Percentiles rank a stretch among this genome's conserved stretches.
Conservation (phyloP, 2,329 filamentous ascomycete species). For the Whalleya microplaca region DNA sequence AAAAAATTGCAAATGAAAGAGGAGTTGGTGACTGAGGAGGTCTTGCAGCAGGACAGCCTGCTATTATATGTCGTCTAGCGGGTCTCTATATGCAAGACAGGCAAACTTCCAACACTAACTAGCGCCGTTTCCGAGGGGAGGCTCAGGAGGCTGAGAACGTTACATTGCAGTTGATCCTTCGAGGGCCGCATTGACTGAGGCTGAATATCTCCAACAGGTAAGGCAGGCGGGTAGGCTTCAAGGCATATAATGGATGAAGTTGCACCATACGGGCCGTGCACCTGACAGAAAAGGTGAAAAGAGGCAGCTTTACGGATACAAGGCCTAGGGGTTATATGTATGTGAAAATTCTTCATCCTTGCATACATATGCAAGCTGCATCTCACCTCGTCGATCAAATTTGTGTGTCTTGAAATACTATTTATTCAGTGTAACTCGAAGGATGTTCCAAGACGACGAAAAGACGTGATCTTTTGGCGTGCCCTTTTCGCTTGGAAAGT, state of each 20-base stretch:
- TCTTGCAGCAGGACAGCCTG: conserved; percentile 10
- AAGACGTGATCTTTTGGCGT: not conserved
- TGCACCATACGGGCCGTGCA: too few relatives aligned
- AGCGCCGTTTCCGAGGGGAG: conserved; percentile 19
- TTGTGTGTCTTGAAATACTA: conserved; percentile 2
- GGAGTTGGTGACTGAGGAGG: conserved; percentile 1
- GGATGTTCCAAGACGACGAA: not conserved
- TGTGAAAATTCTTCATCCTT: not conserved
- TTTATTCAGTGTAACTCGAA: not conserved
- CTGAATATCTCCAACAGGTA: conserved; percentile 7
- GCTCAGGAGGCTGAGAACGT: conserved; percentile 15
- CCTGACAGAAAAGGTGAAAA: too few relatives aligned
- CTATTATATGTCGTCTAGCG: conserved; percentile 11
- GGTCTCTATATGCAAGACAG: conserved; percentile 18
- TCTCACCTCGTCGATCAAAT: not conserved
- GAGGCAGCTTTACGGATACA: too few relatives aligned
- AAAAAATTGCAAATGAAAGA: conserved; percentile 1
- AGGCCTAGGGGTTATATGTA: too few relatives aligned
- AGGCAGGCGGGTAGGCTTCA: not conserved
- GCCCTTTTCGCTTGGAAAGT: not conserved
- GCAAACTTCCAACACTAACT: not conserved
- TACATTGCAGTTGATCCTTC: conserved; percentile 18
- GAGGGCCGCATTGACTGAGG: conserved; percentile 12
- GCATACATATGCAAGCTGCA: not conserved
- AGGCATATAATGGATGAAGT: too few relatives aligned